These are phyloP conservation scores for Pythium diclinum DNA, from an alignment of 352 stramenopile genomes.

Conservation along the genomic window DNA sequence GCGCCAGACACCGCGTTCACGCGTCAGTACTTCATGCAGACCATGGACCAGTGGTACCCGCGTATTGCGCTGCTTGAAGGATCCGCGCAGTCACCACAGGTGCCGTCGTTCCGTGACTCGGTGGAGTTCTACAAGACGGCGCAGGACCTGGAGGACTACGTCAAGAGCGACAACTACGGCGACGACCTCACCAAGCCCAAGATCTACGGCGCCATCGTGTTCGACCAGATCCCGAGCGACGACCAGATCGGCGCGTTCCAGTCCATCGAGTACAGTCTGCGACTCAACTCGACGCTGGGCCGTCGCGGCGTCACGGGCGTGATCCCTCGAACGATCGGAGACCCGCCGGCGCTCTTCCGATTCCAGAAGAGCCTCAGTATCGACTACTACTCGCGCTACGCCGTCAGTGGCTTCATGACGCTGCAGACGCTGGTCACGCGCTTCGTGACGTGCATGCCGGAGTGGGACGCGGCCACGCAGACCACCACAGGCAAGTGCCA, in stretches of 20 bases:
- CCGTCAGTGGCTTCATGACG: conserved; percentile 52
- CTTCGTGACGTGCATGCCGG: conserved; percentile 55
- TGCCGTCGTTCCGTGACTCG: conserved; percentile 41
- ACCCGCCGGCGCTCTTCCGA: conserved; percentile 28
- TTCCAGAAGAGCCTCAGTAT: conserved; percentile 38
- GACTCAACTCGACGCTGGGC: conserved; percentile 48
- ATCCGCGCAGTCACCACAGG: conserved; percentile 23
- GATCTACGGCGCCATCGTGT: conserved; percentile 69
- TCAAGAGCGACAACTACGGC: conserved; percentile 48
- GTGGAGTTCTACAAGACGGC: conserved; percentile 44
- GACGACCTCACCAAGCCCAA: conserved; percentile 40
- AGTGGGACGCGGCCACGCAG: conserved; percentile 16
- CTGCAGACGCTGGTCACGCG: conserved; percentile 59
- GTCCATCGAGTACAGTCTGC: conserved; percentile 59
- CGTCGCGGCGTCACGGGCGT: conserved; percentile 24
- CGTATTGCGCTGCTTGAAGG: conserved; percentile 35
- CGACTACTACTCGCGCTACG: conserved; percentile 45
- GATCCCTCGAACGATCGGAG: conserved; percentile 34
- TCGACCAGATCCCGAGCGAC: conserved; percentile 37
- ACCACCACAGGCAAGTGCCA: conserved; percentile 47
- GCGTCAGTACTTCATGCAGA: conserved; percentile 63
- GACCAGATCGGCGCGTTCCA: conserved; percentile 36
- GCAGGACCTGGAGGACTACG: conserved; percentile 46
- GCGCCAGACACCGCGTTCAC: conserved; percentile 59
- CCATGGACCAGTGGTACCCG: conserved; percentile 63